A percentile compares a stretch with the other conserved stretches of the same genome.
Conservation (phyloP, 257 asterid species). For the Euphrasia confusa region DNA sequence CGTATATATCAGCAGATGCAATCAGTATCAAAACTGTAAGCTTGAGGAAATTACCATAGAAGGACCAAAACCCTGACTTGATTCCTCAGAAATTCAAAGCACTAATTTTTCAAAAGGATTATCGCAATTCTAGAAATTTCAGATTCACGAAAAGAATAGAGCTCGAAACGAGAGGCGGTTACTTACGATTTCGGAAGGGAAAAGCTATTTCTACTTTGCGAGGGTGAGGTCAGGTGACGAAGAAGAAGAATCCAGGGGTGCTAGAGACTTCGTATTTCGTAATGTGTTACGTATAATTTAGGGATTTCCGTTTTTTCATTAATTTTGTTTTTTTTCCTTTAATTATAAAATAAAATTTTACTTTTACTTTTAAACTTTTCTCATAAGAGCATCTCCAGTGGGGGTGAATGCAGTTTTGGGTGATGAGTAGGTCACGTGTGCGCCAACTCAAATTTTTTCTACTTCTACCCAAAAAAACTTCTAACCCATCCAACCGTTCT, state of each 20-base stretch:
- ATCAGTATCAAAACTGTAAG: not conserved
- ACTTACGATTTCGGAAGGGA: not conserved
- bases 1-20: conserved; percentile 6
- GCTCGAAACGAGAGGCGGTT: not conserved
- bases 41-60: not conserved
- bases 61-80: conserved; percentile 10
- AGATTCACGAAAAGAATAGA: not conserved
- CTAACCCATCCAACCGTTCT: no score
- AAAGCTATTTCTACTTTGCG: not conserved
- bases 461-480: no score
- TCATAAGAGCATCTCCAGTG: no score
- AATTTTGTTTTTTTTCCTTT: no score
- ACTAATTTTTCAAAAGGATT: not conserved
- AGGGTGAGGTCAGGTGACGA: not conserved
- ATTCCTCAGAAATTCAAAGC: conserved; percentile 19
- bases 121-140: not conserved
- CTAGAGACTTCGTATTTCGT: not conserved
- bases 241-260: not conserved
- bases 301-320: no score
- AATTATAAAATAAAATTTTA: no score
- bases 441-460: no score
- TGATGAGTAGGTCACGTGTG: no score
- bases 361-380: no score
- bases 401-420: no score
- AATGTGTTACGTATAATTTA: not conserved